Percentiles rank a stretch among this genome's conserved stretches.
These are phyloP conservation scores for Vitis riparia DNA, from an alignment of 164 flowering plant genomes.

Conservation along the genomic window DNA sequence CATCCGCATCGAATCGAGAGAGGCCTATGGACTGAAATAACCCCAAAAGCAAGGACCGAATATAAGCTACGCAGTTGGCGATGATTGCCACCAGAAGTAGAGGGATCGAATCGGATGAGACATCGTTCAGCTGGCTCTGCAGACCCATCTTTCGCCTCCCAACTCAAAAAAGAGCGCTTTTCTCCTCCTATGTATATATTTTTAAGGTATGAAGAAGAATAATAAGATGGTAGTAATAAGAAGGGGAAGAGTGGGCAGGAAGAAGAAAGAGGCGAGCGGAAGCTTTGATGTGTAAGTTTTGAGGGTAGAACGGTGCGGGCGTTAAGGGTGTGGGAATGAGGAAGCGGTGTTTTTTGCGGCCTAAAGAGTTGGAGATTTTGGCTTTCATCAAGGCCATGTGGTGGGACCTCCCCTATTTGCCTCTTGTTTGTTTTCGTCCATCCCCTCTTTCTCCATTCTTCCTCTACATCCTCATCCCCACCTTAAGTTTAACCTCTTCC, in stretches of 20 bases:
- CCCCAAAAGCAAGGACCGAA: constrained; percentile 25
- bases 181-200: no score
- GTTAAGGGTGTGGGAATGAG: no score
- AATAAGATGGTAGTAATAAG: no score
- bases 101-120: constrained; percentile 68
- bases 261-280: not conserved
- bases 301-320: no score
- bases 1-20: constrained; percentile 1
- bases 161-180: no score
- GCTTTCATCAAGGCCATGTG: not conserved
- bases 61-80: constrained; percentile 38
- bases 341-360: no score
- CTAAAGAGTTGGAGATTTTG: not conserved
- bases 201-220: no score
- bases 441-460: no score
- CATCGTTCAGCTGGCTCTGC: constrained; percentile 56
- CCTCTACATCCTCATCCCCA: no score
- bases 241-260: not conserved
- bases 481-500: no score
- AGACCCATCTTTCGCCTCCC: constrained; percentile 52
- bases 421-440: no score
- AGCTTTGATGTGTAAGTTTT: no score
- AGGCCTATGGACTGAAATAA: constrained; percentile 22
- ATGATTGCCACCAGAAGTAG: constrained; percentile 44
- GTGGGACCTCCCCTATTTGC: not conserved